These are phyloP conservation scores for Sextonia rubra DNA, from an alignment of 164 flowering plant species.

Conservation along the genomic window DNA sequence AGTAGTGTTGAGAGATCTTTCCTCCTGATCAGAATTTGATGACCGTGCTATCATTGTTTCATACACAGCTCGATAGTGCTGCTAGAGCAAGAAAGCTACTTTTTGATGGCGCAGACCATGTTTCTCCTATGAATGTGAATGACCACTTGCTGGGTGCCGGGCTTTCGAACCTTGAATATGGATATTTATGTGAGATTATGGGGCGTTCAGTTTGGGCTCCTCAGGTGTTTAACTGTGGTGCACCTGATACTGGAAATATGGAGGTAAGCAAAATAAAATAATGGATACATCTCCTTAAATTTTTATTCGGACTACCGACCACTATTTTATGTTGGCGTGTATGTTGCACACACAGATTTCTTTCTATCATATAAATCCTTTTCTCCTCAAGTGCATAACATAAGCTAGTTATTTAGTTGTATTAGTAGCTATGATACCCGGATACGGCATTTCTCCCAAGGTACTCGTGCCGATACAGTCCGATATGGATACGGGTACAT, in stretches of 20 bases:
- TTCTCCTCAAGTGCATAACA: not conserved
- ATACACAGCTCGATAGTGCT: slow-evolving; percentile 84
- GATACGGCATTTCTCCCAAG: too few species aligned
- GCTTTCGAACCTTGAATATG: slow-evolving; percentile 96
- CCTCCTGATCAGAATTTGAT: not conserved
- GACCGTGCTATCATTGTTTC: slow-evolving; percentile 1
- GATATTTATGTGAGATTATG: slow-evolving; percentile 94
- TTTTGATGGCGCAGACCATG: slow-evolving; percentile 27
- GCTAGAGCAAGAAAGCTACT: slow-evolving; percentile 68
- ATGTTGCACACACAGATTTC: not conserved
- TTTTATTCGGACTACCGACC: not conserved
- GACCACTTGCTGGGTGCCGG: slow-evolving; percentile 70
- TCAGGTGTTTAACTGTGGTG: slow-evolving; percentile 89
- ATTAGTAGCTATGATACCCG: too few species aligned
- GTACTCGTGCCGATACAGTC: too few species aligned
- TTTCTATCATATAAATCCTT: not conserved
- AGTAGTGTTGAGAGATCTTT: not conserved
- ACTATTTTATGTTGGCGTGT: not conserved
- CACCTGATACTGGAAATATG: slow-evolving; percentile 99
- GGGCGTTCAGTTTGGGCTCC: slow-evolving; percentile 98
- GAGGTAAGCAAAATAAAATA: slow-evolving; percentile 53
- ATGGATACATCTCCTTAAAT: not conserved
- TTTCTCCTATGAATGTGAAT: slow-evolving; percentile 15
- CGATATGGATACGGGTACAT: too few species aligned
- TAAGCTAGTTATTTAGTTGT: too few species aligned